These are phyloP conservation scores for Vanilla planifolia DNA, from an alignment of 106 monocot genomes.

Conservation along the genomic window DNA sequence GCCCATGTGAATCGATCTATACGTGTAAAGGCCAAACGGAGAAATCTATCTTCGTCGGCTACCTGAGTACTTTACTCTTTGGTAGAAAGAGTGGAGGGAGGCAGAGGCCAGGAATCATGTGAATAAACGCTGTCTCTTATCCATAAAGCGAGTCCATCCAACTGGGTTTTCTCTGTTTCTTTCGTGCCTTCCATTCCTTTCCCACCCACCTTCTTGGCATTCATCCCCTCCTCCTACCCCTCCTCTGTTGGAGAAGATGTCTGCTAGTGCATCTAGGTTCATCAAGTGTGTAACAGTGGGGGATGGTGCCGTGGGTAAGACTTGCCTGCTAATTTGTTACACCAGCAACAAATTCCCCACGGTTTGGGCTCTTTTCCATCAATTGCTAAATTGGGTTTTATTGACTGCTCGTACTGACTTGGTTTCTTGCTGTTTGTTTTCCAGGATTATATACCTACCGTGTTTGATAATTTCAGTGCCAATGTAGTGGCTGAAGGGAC, in stretches of 20 bases:
- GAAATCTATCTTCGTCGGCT: neutral
- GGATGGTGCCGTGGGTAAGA: constrained; percentile 93
- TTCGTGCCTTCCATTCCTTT: too few species aligned
- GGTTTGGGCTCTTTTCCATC: constrained; percentile 17
- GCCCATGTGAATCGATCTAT: too few species aligned
- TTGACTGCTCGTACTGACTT: neutral
- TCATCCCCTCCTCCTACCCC: neutral
- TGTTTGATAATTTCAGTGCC: constrained; percentile 95
- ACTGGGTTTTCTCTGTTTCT: too few species aligned
- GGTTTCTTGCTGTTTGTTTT: neutral
- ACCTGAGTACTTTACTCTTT: neutral
- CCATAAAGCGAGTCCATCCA: neutral
- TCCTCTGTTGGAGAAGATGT: constrained; percentile 23
- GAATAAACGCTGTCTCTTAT: neutral
- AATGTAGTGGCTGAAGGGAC: constrained; percentile 72
- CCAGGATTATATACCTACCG: constrained; percentile 87
- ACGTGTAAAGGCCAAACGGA: too few species aligned
- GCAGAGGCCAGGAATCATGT: constrained; percentile 6
- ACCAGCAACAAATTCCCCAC: constrained; percentile 98
- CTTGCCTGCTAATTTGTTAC: constrained; percentile 99
- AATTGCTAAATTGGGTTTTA: neutral
- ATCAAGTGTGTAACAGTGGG: constrained; percentile 94
- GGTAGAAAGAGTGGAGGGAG: constrained; percentile 2
- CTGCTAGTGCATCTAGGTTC: constrained; percentile 68
- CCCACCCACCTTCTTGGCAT: neutral